Conservation (phyloP, 2,329 filamentous ascomycete genomes). For the Acrodontium crateriforme region DNA sequence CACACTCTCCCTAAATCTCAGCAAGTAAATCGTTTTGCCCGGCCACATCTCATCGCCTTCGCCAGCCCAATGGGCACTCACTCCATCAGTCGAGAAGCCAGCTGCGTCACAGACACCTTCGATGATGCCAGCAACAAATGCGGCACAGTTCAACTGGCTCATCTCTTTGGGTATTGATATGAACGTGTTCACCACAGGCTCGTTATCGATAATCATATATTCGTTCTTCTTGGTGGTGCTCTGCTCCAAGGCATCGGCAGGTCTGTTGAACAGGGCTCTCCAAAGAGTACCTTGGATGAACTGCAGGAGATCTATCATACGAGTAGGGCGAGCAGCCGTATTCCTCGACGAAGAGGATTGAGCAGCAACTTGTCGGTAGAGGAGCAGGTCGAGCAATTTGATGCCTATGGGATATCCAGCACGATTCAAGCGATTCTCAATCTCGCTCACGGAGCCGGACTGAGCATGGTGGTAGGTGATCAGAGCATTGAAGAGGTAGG, state of each 20-base stretch:
- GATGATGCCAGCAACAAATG: slow-evolving; percentile 86
- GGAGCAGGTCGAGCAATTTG: slow-evolving; percentile 85
- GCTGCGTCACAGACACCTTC: slow-evolving; percentile 93
- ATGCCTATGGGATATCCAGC: slow-evolving; percentile 80
- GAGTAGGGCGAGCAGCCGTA: slow-evolving; percentile 57
- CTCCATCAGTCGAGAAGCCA: slow-evolving; percentile 67
- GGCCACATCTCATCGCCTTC: slow-evolving; percentile 66
- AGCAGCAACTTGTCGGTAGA: slow-evolving; percentile 57
- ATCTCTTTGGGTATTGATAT: slow-evolving; percentile 90
- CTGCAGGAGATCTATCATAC: slow-evolving; percentile 81
- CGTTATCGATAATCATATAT: slow-evolving; percentile 99
- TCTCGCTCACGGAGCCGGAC: slow-evolving; percentile 82
- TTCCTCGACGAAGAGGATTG: too few species aligned
- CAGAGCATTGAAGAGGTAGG: slow-evolving; percentile 93
- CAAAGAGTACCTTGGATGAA: slow-evolving; percentile 89
- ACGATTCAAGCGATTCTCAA: slow-evolving; percentile 44
- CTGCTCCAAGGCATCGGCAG: slow-evolving; percentile 87
- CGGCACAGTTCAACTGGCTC: slow-evolving; percentile 90
- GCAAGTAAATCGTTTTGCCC: slow-evolving; percentile 84
- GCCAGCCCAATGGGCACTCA: slow-evolving; percentile 66
- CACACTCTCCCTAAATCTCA: slow-evolving; percentile 85
- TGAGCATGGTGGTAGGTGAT: slow-evolving; percentile 84
- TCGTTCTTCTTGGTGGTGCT: slow-evolving; percentile 74
- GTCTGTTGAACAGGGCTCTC: slow-evolving; percentile 79
- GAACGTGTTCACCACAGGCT: slow-evolving; percentile 88